Evolutionary conservation across 78 protist genomes (phyloP).

Genomic region (Dictyostelium intermedium): DNA sequence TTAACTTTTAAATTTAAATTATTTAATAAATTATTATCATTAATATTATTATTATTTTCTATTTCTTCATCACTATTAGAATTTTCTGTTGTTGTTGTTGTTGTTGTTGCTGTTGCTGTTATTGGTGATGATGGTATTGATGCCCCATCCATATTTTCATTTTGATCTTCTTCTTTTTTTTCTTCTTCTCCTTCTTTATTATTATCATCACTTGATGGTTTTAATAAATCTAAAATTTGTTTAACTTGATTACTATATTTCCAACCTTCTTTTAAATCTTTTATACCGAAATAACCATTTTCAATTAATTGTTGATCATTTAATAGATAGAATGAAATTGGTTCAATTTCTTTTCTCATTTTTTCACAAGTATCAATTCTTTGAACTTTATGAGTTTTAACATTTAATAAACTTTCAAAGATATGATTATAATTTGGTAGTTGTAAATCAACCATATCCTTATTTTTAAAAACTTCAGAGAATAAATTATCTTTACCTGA

Average conservation of each 20-base stretch:
- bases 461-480: neutral
- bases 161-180: neutral
- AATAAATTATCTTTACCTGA: conserved; percentile 14
- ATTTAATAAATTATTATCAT: neutral
- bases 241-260: neutral
- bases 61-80: neutral
- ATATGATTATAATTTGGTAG: conserved; percentile 6
- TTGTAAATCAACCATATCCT: neutral
- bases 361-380: neutral
- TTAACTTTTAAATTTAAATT: neutral
- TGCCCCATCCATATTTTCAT: neutral
- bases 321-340: conserved; percentile 20
- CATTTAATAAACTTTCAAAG: neutral
- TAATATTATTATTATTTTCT: neutral
- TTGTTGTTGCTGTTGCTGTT: neutral
- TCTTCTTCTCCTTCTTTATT: neutral
- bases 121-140: neutral
- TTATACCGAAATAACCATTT: conserved; percentile 28
- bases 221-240: neutral
- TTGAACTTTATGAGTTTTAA: neutral
- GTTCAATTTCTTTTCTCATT: conserved; percentile 33
- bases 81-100: no score
- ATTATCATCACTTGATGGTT: neutral
- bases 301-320: conserved; percentile 46
- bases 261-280: conserved; percentile 16